A percentile compares a stretch with the other conserved stretches of the same genome.
phyloP scores from a whole-genome alignment of 2,329 filamentous ascomycete species.

The Botrytis tulipae region DNA sequence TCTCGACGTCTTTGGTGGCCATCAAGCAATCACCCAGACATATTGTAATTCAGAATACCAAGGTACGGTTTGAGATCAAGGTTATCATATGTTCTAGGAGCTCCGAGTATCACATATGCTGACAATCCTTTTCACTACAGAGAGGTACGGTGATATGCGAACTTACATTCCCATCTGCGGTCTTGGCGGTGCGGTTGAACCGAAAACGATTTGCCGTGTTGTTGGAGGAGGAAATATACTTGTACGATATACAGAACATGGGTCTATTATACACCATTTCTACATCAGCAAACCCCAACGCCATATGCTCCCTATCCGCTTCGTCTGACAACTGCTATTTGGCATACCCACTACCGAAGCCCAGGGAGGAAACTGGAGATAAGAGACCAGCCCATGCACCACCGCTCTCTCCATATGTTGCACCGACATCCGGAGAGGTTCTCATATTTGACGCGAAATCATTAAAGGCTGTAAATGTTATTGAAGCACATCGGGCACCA shows the following conservation, averaged over 20 bases:
- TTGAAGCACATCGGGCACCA: constrained; percentile 91
- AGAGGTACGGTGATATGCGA: constrained; percentile 89
- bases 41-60: constrained; percentile 95
- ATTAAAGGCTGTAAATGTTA: constrained; percentile 89
- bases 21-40: constrained; percentile 88
- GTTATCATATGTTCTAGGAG: background rate
- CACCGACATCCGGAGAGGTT: constrained; percentile 86
- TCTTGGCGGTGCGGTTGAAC: constrained; percentile 90
- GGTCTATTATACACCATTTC: constrained; percentile 88
- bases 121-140: constrained; percentile 20
- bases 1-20: constrained; percentile 94
- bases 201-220: constrained; percentile 91
- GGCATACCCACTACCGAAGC: constrained; percentile 83
- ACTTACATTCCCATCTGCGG: constrained; percentile 95
- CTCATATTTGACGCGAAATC: constrained; percentile 88
- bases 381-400: constrained; percentile 76
- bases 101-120: constrained; percentile 1
- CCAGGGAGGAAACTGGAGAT: constrained; percentile 58
- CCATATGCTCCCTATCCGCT: constrained; percentile 88
- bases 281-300: constrained; percentile 88
- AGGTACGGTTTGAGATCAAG: constrained; percentile 53
- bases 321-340: constrained; percentile 96
- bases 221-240: constrained; percentile 92
- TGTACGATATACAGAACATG: constrained; percentile 99
- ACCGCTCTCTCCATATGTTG: constrained; percentile 72